Evolutionary conservation across 495 filamentous ascomycete species (phyloP).

Genomic region (Pyrenula aspistea): DNA sequence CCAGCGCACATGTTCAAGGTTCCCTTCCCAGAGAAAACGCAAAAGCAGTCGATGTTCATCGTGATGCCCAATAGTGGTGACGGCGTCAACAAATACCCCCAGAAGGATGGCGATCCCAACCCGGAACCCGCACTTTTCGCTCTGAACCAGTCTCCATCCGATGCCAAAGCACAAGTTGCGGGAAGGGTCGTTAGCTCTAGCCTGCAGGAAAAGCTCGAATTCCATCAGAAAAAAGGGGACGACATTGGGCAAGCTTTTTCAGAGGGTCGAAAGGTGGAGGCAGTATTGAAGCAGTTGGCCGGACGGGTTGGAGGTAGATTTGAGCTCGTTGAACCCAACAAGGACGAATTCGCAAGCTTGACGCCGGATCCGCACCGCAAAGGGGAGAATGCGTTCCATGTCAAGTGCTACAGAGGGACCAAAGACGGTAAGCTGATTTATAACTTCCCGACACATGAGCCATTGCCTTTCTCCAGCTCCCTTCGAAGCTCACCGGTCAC

Average conservation of each 20-base stretch:
- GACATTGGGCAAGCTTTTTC: slow-evolving; percentile 40
- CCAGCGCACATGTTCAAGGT: slow-evolving; percentile 68
- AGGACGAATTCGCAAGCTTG: slow-evolving; percentile 65
- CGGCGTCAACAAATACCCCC: slow-evolving; percentile 39
- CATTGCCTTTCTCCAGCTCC: too few species aligned
- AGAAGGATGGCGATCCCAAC: slow-evolving; percentile 17
- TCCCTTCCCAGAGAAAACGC: slow-evolving; percentile 82
- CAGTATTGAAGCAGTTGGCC: slow-evolving; percentile 38
- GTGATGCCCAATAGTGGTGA: slow-evolving; percentile 56
- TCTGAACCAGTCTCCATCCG: slow-evolving; percentile 35
- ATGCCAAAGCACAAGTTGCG: background rate
- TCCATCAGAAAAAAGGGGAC: slow-evolving; percentile 31
- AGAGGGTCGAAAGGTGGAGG: slow-evolving; percentile 49
- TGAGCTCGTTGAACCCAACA: slow-evolving; percentile 43
- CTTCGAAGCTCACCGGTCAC: too few species aligned
- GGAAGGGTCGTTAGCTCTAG: background rate
- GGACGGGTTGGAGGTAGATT: slow-evolving; percentile 45
- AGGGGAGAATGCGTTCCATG: slow-evolving; percentile 79
- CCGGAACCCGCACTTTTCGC: slow-evolving; percentile 78
- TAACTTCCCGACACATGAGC: too few species aligned
- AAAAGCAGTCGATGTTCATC: slow-evolving; percentile 81
- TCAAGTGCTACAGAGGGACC: slow-evolving; percentile 81
- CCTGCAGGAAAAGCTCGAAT: slow-evolving; percentile 52
- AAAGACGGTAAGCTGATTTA: slow-evolving; percentile 62
- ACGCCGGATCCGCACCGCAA: slow-evolving; percentile 76